A percentile compares a stretch with the other conserved stretches of the same genome.
These are phyloP conservation scores for Colletotrichum sansevieriae DNA, from an alignment of 2,329 filamentous ascomycete species.

Conservation along the genomic window DNA sequence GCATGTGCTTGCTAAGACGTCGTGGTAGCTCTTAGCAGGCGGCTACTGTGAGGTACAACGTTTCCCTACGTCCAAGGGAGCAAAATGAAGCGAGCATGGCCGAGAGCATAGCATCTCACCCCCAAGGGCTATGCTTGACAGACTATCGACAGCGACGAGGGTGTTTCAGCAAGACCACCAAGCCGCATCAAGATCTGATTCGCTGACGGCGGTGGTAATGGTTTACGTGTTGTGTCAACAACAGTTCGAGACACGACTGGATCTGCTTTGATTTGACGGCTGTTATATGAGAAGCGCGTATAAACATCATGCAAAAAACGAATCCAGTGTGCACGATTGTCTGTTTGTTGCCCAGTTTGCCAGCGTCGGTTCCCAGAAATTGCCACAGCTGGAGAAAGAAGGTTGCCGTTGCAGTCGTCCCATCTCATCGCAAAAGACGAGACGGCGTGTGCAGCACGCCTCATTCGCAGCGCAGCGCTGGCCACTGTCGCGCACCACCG, in stretches of 20 bases:
- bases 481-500: slow-evolving; percentile 24
- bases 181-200: slow-evolving; percentile 9
- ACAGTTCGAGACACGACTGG: slow-evolving; percentile 1
- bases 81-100: slow-evolving; percentile 7
- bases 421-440: slow-evolving; percentile 31
- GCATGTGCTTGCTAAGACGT: slow-evolving; percentile 30
- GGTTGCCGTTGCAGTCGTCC: slow-evolving; percentile 22
- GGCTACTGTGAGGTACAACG: slow-evolving; percentile 19
- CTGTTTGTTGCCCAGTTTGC: neutral
- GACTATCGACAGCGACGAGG: slow-evolving; percentile 19
- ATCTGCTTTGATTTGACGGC: neutral
- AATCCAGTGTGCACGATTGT: neutral
- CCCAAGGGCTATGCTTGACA: slow-evolving; percentile 24
- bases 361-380: slow-evolving; percentile 6
- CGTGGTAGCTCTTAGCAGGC: slow-evolving; percentile 15
- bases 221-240: slow-evolving; percentile 13
- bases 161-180: slow-evolving; percentile 17
- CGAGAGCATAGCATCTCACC: neutral
- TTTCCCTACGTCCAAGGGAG: slow-evolving; percentile 17
- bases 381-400: slow-evolving; percentile 19
- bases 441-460: slow-evolving; percentile 36
- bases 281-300: slow-evolving; percentile 9
- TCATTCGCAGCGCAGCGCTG: slow-evolving; percentile 27
- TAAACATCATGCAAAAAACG: slow-evolving; percentile 8
- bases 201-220: slow-evolving; percentile 8